phyloP scores from a whole-genome alignment of 2,329 filamentous ascomycete species.

The Cladophialophora immunda region DNA sequence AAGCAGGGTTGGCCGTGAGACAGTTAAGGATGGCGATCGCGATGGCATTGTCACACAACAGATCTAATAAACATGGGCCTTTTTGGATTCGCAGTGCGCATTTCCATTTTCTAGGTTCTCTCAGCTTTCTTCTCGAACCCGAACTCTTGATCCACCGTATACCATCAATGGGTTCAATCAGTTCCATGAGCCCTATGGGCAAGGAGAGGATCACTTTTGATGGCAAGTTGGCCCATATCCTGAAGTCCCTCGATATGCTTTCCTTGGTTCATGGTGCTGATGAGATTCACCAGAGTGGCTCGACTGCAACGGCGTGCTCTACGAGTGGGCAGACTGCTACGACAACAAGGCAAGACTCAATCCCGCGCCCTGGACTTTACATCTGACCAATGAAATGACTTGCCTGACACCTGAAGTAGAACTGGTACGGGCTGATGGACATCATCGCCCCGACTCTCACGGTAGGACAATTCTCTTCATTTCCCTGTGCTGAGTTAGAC shows the following conservation, averaged over 20 bases:
- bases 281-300: not conserved
- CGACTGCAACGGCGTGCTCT: not conserved
- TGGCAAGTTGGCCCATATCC: too few species aligned
- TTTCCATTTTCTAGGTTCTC: not conserved
- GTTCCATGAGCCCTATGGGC: not conserved
- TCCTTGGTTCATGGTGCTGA: not conserved
- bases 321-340: slow-evolving; percentile 8
- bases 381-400: not conserved
- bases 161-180: slow-evolving; percentile 1
- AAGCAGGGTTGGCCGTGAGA: too few species aligned
- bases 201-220: slow-evolving; percentile 8
- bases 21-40: too few species aligned
- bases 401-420: not conserved
- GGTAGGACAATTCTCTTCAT: not conserved
- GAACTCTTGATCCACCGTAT: not conserved
- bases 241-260: not conserved
- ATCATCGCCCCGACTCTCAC: slow-evolving; percentile 3
- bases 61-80: too few species aligned
- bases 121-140: not conserved
- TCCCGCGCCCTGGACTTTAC: not conserved
- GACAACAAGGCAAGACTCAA: not conserved
- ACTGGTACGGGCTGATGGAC: slow-evolving; percentile 9
- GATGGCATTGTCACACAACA: too few species aligned
- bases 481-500: not conserved
- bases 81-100: too few species aligned